phyloP scores from a whole-genome alignment of 805 yeast species.

The Kodamaea kaohsiungensis region DNA sequence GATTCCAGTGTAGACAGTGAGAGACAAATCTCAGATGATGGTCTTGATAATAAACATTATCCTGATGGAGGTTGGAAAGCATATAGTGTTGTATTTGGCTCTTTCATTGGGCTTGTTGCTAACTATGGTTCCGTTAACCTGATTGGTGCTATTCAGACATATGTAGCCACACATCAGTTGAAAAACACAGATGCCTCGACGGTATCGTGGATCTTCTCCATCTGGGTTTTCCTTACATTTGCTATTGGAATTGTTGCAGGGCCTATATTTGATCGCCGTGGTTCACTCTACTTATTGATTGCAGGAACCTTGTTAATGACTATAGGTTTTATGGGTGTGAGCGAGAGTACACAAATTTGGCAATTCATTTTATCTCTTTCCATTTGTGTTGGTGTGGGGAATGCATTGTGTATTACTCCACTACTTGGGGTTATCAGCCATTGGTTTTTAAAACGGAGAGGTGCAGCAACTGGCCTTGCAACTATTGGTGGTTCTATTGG shows the following conservation, averaged over 20 bases:
- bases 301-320: constrained; percentile 16
- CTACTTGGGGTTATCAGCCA: constrained; percentile 23
- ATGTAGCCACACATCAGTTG: constrained; percentile 38
- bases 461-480: constrained; percentile 22
- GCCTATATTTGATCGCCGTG: constrained; percentile 23
- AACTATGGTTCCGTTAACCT: constrained; percentile 34
- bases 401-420: constrained; percentile 25
- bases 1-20: not conserved
- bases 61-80: constrained; percentile 29
- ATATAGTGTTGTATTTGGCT: constrained; percentile 23
- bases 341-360: constrained; percentile 17
- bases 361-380: constrained; percentile 23
- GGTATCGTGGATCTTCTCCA: constrained; percentile 43
- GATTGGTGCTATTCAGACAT: constrained; percentile 41
- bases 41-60: not conserved
- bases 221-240: constrained; percentile 34
- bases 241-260: constrained; percentile 24
- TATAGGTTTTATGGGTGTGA: constrained; percentile 22
- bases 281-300: constrained; percentile 17
- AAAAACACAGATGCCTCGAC: constrained; percentile 28
- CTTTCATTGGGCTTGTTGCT: constrained; percentile 49
- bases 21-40: not conserved
- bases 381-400: constrained; percentile 22
- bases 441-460: constrained; percentile 23
- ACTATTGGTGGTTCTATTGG: constrained; percentile 65